phyloP scores from a whole-genome alignment of 2,329 filamentous ascomycete species.

The Capronia coronata region DNA sequence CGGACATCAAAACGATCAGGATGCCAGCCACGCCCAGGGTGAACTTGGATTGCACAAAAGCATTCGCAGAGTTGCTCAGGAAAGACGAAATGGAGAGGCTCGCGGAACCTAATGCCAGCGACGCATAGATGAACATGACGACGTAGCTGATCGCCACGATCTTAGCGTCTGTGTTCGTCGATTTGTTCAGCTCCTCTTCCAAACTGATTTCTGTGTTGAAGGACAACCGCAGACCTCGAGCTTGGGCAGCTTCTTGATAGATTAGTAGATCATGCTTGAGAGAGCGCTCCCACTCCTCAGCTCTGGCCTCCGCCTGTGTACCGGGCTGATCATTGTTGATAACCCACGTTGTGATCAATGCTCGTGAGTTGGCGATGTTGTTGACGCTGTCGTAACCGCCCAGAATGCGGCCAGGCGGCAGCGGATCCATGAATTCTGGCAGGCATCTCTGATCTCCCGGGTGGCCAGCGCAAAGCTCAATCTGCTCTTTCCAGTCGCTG shows the following conservation, averaged over 20 bases:
- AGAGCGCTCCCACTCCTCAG: constrained; percentile 83
- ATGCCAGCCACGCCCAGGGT: constrained; percentile 92
- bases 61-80: constrained; percentile 71
- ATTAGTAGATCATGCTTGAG: constrained; percentile 67
- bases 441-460: constrained; percentile 69
- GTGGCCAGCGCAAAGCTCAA: constrained; percentile 67
- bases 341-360: constrained; percentile 90
- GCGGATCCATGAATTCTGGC: constrained; percentile 79
- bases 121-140: constrained; percentile 98
- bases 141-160: constrained; percentile 95
- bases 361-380: constrained; percentile 58
- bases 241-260: constrained; percentile 71
- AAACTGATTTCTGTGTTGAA: constrained; percentile 95
- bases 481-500: constrained; percentile 65
- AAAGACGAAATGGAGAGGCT: constrained; percentile 71
- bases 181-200: constrained; percentile 94
- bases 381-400: constrained; percentile 66
- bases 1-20: constrained; percentile 93
- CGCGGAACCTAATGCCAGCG: constrained; percentile 81
- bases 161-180: constrained; percentile 94
- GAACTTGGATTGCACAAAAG: constrained; percentile 93
- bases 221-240: constrained; percentile 75
- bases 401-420: constrained; percentile 77
- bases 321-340: constrained; percentile 78
- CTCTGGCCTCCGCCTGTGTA: constrained; percentile 60